These are phyloP conservation scores for Oryza meridionalis DNA, from an alignment of 176 grass and related monocot species.

Conservation along the genomic window DNA sequence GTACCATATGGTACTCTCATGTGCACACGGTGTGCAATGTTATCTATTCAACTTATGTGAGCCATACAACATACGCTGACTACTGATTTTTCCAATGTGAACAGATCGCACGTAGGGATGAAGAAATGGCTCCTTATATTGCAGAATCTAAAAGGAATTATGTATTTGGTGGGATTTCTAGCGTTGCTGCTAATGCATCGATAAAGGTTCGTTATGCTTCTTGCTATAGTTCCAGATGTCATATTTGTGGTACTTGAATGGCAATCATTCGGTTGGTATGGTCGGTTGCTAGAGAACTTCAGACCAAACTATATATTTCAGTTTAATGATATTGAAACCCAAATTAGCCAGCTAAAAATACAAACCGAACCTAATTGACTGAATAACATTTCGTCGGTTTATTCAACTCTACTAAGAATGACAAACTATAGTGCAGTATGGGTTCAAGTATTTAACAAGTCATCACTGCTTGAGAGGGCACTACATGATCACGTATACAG, in stretches of 20 bases:
- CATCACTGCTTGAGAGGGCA: too few relatives aligned
- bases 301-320: too few relatives aligned
- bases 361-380: too few relatives aligned
- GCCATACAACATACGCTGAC: not conserved
- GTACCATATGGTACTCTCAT: not conserved
- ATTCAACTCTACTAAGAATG: too few relatives aligned
- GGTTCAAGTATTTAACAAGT: too few relatives aligned
- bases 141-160: conserved; percentile 87
- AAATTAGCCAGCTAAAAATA: too few relatives aligned
- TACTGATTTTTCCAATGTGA: conserved; percentile 19
- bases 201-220: conserved; percentile 75
- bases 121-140: conserved; percentile 93
- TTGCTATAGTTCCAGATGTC: conserved; percentile 35
- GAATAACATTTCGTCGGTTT: too few relatives aligned
- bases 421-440: too few relatives aligned
- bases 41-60: conserved; percentile 3
- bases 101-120: conserved; percentile 86
- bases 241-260: conserved; percentile 37
- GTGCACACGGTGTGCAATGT: not conserved
- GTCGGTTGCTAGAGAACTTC: too few relatives aligned
- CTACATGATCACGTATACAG: too few relatives aligned
- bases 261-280: too few relatives aligned
- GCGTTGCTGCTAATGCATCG: conserved; percentile 86
- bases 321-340: too few relatives aligned
- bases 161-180: conserved; percentile 94